Percentiles rank a stretch among this genome's conserved stretches.
phyloP scores from a whole-genome alignment of 179 eudicot genomes.

The Camellia oleifera region DNA sequence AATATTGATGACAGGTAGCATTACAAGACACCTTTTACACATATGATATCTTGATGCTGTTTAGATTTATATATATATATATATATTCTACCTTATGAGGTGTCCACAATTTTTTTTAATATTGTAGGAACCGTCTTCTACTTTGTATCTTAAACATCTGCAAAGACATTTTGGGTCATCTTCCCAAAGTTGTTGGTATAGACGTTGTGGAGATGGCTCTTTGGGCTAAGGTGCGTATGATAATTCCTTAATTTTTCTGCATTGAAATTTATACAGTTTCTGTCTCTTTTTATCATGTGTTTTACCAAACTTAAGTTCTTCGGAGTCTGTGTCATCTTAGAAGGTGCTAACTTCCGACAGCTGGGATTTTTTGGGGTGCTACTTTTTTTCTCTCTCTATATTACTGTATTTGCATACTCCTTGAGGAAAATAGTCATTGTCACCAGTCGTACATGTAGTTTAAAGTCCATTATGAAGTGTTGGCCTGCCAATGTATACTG shows the following conservation, averaged over 20 bases:
- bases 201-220: constrained; percentile 99
- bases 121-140: constrained; percentile 76
- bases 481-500: background rate
- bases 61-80: background rate
- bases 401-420: too few relatives aligned
- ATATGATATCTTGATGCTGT: background rate
- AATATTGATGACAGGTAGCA: constrained; percentile 81
- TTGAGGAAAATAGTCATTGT: background rate
- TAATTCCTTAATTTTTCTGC: constrained; percentile 3
- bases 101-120: background rate
- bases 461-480: background rate
- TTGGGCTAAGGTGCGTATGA: constrained; percentile 83
- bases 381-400: too few relatives aligned
- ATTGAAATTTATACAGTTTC: constrained; percentile 7
- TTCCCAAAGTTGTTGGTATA: constrained; percentile 93
- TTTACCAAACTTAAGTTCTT: background rate
- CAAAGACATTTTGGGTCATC: constrained; percentile 76
- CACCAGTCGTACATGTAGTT: background rate
- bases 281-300: background rate
- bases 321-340: background rate
- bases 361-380: background rate
- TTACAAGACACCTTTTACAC: background rate
- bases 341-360: background rate
- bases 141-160: constrained; percentile 76
- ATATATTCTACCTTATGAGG: background rate